Conservation (phyloP, 805 yeast genomes). For the Hanseniaspora valbyensis region DNA sequence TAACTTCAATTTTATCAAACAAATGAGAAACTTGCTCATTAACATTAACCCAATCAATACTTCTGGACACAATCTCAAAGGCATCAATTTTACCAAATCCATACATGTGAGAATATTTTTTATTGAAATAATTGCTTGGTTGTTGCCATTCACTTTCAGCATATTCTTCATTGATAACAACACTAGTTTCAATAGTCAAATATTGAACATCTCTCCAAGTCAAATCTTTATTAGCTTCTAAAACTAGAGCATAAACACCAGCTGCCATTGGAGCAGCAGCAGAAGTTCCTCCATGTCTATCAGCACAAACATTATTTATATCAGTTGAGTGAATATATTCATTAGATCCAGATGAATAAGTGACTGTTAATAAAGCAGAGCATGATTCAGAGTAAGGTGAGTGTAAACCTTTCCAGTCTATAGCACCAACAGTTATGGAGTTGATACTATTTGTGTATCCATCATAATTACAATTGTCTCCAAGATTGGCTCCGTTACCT, state of each 20-base stretch:
- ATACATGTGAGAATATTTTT: conserved; percentile 68
- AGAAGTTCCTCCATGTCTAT: conserved; percentile 86
- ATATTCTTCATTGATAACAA: conserved; percentile 48
- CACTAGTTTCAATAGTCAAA: conserved; percentile 59
- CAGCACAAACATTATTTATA: conserved; percentile 55
- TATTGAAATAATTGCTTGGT: conserved; percentile 47
- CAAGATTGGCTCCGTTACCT: conserved; percentile 78
- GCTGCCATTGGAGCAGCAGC: conserved; percentile 99
- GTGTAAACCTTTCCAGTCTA: conserved; percentile 75
- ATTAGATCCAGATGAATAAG: conserved; percentile 84
- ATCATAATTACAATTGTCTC: conserved; percentile 90
- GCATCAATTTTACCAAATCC: conserved; percentile 94
- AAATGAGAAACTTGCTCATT: conserved; percentile 83
- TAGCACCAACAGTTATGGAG: conserved; percentile 88
- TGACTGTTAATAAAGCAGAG: conserved; percentile 86
- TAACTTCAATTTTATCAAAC: conserved; percentile 34
- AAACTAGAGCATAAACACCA: conserved; percentile 76
- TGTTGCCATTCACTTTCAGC: conserved; percentile 67
- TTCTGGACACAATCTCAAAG: conserved; percentile 55
- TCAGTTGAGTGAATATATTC: conserved; percentile 87
- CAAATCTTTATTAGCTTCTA: conserved; percentile 72
- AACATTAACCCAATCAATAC: conserved; percentile 69
- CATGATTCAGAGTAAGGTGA: conserved; percentile 89
- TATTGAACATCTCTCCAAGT: conserved; percentile 96
- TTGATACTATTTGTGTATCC: conserved; percentile 94